Percentiles rank a stretch among this genome's conserved stretches.
Conservation (phyloP, 2,329 filamentous ascomycete genomes). For the Cladosporium sp. region DNA sequence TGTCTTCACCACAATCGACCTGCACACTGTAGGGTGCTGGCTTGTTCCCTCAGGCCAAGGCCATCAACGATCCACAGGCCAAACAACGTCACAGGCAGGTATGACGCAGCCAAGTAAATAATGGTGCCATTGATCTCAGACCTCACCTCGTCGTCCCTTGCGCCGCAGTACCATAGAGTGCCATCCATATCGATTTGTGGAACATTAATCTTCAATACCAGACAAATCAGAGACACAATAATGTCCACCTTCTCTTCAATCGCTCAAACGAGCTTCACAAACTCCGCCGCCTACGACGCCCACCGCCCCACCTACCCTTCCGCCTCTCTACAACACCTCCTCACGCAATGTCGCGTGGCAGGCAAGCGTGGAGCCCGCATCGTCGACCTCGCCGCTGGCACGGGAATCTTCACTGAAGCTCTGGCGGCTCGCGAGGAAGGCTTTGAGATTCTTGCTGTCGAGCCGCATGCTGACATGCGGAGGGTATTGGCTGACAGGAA, state of each 20-base stretch:
- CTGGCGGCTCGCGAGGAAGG: conserved; percentile 56
- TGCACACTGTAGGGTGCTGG: no score
- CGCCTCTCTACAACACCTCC: conserved; percentile 55
- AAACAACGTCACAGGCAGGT: background rate
- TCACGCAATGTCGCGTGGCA: conserved; percentile 52
- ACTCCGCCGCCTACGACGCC: conserved; percentile 62
- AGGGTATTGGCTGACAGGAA: conserved; percentile 56
- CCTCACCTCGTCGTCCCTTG: background rate
- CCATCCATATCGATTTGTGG: background rate
- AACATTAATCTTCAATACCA: background rate
- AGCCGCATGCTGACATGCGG: conserved; percentile 66
- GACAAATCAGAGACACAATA: background rate
- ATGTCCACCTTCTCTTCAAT: conserved; percentile 9
- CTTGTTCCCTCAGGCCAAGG: background rate
- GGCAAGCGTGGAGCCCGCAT: conserved; percentile 47
- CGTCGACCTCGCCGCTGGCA: conserved; percentile 64
- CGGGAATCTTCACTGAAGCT: conserved; percentile 65
- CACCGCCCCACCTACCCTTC: conserved; percentile 64
- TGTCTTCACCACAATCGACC: no score
- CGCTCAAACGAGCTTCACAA: conserved; percentile 55
- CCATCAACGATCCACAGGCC: background rate
- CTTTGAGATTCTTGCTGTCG: conserved; percentile 58
- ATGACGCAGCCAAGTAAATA: conserved; percentile 1
- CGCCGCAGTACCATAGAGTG: background rate
- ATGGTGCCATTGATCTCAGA: background rate